Percentiles rank a stretch among this genome's conserved stretches.
Conservation (phyloP, 108 stramenopile genomes). For the Stephanodiscus triporus region DNA sequence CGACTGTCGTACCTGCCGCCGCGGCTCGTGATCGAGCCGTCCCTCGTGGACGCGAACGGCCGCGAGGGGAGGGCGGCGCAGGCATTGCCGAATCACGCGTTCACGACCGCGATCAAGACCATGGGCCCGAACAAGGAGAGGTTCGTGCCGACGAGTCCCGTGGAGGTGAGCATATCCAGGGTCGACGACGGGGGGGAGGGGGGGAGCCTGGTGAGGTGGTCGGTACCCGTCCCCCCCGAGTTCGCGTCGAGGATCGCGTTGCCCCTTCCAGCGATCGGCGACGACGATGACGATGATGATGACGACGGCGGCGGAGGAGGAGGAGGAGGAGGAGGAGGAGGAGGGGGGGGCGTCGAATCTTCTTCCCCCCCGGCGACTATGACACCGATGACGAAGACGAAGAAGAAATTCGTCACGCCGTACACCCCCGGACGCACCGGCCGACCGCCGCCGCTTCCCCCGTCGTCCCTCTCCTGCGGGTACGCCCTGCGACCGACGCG, state of each 20-base stretch:
- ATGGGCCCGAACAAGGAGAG: conserved; percentile 70
- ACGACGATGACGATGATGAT: conserved; percentile 33
- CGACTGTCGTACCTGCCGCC: conserved; percentile 67
- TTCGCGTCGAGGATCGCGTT: conserved; percentile 55
- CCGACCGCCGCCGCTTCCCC: conserved; percentile 24
- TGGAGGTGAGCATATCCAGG: conserved; percentile 67
- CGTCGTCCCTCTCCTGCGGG: conserved; percentile 28
- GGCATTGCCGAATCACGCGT: conserved; percentile 78
- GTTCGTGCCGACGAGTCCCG: conserved; percentile 70
- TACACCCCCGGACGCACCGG: conserved; percentile 16
- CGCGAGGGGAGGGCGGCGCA: conserved; percentile 61
- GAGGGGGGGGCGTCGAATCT: not conserved
- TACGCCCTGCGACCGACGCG: conserved; percentile 52
- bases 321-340: too few relatives aligned
- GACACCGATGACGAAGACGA: not conserved
- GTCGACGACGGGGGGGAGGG: conserved; percentile 19
- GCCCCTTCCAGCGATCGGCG: conserved; percentile 56
- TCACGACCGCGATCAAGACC: conserved; percentile 78
- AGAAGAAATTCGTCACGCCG: conserved; percentile 12
- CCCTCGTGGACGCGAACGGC: conserved; percentile 63
- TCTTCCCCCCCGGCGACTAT: too few relatives aligned
- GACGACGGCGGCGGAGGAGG: conserved; percentile 43
- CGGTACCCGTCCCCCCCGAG: conserved; percentile 65
- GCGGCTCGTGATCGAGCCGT: conserved; percentile 59
- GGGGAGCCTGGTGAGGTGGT: conserved; percentile 55